Evolutionary conservation across 2,329 filamentous ascomycete genomes (phyloP).

Genomic region (Aspergillus sojae): DNA sequence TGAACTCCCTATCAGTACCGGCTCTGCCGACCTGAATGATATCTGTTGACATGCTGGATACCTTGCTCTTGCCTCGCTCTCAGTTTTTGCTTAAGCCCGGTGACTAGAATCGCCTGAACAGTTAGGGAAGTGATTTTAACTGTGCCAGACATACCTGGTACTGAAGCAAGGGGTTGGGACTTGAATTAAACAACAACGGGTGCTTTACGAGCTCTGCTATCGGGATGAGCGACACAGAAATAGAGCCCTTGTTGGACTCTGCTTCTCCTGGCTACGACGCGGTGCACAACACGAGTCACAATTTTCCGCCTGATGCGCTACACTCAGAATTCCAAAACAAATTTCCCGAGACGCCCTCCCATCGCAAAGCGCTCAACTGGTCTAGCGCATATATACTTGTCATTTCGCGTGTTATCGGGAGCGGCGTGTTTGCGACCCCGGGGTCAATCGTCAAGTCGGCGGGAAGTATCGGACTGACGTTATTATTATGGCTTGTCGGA

Average conservation of each 20-base stretch:
- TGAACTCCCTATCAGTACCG: background rate
- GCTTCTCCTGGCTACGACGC: conserved; percentile 1
- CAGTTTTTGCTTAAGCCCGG: background rate
- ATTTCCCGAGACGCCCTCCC: conserved; percentile 39
- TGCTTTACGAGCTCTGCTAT: background rate
- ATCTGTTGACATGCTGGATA: background rate
- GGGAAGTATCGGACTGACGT: conserved; percentile 66
- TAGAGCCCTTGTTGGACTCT: conserved; percentile 22
- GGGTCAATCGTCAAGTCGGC: conserved; percentile 67
- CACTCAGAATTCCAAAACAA: background rate
- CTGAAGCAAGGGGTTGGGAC: background rate
- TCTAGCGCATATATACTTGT: conserved; percentile 67
- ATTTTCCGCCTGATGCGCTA: background rate
- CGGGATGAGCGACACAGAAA: conserved; percentile 24
- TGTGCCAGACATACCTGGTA: background rate
- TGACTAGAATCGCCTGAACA: background rate
- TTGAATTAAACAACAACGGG: background rate
- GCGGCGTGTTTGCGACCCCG: conserved; percentile 72
- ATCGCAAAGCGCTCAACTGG: conserved; percentile 64
- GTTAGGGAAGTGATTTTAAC: background rate
- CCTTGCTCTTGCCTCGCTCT: background rate
- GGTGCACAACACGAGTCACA: background rate
- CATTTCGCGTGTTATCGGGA: conserved; percentile 69
- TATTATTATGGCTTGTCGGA: conserved; percentile 66
- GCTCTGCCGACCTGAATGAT: background rate